phyloP scores from a whole-genome alignment of 257 asterid genomes.

The Solanum habrochaites region DNA sequence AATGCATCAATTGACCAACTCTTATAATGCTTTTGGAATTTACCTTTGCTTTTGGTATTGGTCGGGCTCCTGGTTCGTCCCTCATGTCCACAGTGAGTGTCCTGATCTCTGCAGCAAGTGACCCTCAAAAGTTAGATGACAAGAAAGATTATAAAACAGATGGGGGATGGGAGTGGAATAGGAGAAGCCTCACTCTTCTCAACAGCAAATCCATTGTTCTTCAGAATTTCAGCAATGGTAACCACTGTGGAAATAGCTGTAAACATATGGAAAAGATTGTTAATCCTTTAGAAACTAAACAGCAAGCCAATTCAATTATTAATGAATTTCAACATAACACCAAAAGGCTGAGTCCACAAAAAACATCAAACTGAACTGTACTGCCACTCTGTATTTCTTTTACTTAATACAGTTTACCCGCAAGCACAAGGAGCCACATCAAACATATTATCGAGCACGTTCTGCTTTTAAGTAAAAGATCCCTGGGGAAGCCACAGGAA shows the following conservation, averaged over 20 bases:
- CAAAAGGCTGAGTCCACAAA: neutral
- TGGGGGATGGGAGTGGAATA: neutral
- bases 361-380: neutral
- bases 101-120: slow-evolving; percentile 37
- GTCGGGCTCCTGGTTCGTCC: slow-evolving; percentile 51
- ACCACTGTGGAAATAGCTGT: slow-evolving; percentile 71
- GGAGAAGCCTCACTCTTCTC: slow-evolving; percentile 40
- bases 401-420: neutral
- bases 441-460: neutral
- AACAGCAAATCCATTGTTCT: slow-evolving; percentile 65
- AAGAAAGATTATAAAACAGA: neutral
- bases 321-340: neutral
- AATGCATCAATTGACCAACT: neutral
- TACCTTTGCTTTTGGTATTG: slow-evolving; percentile 72
- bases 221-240: slow-evolving; percentile 58
- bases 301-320: neutral
- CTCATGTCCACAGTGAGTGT: slow-evolving; percentile 66
- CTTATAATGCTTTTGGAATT: neutral
- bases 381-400: neutral
- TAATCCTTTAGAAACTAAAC: neutral
- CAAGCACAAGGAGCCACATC: neutral
- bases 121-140: neutral
- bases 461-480: neutral
- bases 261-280: neutral
- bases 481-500: neutral